Percentiles rank a stretch among this genome's conserved stretches.
These are phyloP conservation scores for Phaeosphaeriaceae sp. DNA, from an alignment of 2,329 filamentous ascomycete genomes.

Conservation along the genomic window DNA sequence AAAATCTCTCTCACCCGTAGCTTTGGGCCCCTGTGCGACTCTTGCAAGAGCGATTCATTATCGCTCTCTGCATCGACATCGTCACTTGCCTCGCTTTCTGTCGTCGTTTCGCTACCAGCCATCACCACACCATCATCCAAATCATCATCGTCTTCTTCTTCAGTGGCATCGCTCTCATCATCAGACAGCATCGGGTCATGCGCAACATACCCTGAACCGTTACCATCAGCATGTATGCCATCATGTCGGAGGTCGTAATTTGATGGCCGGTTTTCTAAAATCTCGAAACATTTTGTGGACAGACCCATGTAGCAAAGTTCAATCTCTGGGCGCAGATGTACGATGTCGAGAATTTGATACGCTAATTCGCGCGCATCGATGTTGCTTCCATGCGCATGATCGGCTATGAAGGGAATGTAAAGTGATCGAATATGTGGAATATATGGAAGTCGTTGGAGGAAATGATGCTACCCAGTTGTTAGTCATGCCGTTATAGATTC, in stretches of 20 bases:
- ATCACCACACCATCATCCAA: slow-evolving; percentile 58
- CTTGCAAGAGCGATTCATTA: slow-evolving; percentile 59
- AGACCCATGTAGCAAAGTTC: slow-evolving; percentile 80
- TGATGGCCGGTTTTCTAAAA: slow-evolving; percentile 67
- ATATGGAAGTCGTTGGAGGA: slow-evolving; percentile 75
- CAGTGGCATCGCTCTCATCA: slow-evolving; percentile 50
- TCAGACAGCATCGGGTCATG: slow-evolving; percentile 43
- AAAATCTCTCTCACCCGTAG: slow-evolving; percentile 77
- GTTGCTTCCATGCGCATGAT: slow-evolving; percentile 62
- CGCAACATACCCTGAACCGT: slow-evolving; percentile 28
- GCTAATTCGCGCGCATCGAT: slow-evolving; percentile 73
- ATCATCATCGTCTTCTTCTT: slow-evolving; percentile 56
- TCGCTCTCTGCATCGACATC: slow-evolving; percentile 53
- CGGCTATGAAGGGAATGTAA: slow-evolving; percentile 71
- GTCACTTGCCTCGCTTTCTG: slow-evolving; percentile 42
- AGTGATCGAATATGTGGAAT: slow-evolving; percentile 73
- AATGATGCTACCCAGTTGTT: slow-evolving; percentile 66
- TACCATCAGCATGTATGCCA: slow-evolving; percentile 31
- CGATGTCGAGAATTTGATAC: slow-evolving; percentile 77
- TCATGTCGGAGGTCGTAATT: slow-evolving; percentile 50
- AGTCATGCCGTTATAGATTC: slow-evolving; percentile 5
- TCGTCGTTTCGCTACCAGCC: slow-evolving; percentile 51
- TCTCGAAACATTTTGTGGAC: slow-evolving; percentile 79
- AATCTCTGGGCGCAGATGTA: slow-evolving; percentile 76
- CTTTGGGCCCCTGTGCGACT: slow-evolving; percentile 55